Percentiles rank a stretch among this genome's conserved stretches.
phyloP scores from a whole-genome alignment of 306 rosid species.

The barrel medic (Medicago truncatula) region DNA sequence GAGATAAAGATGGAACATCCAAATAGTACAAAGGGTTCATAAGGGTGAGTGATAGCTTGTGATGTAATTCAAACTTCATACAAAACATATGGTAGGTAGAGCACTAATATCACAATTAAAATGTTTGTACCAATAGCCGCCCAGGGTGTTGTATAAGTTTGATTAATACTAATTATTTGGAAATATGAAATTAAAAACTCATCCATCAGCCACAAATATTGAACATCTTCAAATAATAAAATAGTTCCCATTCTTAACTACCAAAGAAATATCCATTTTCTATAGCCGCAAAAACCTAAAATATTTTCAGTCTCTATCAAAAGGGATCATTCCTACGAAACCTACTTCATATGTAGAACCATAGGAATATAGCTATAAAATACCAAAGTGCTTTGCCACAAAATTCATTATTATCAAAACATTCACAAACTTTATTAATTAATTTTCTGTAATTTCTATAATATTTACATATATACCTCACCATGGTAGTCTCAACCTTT shows the following conservation, averaged over 20 bases:
- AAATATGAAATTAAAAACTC: conserved; percentile 36
- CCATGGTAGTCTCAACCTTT: conserved; percentile 59
- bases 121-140: conserved; percentile 50
- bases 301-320: conserved; percentile 21
- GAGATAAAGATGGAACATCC: too few species aligned
- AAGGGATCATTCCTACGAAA: conserved; percentile 36
- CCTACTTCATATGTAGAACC: conserved; percentile 19
- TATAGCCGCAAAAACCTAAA: neutral
- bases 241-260: conserved; percentile 7
- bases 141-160: conserved; percentile 43
- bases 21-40: too few species aligned
- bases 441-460: conserved; percentile 9
- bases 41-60: neutral
- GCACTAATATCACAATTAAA: conserved; percentile 17
- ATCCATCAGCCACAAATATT: conserved; percentile 50
- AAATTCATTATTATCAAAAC: conserved; percentile 36
- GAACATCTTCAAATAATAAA: conserved; percentile 39
- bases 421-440: conserved; percentile 21
- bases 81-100: conserved; percentile 11
- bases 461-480: conserved; percentile 5
- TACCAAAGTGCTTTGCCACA: conserved; percentile 18
- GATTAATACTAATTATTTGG: conserved; percentile 36
- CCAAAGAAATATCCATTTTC: conserved; percentile 35
- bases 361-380: conserved; percentile 32
- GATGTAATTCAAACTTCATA: neutral